Evolutionary conservation across 495 filamentous ascomycete genomes (phyloP), one percentile per base, ranked within the genome.

Genomic region (Letharia columbiana): DNA sequence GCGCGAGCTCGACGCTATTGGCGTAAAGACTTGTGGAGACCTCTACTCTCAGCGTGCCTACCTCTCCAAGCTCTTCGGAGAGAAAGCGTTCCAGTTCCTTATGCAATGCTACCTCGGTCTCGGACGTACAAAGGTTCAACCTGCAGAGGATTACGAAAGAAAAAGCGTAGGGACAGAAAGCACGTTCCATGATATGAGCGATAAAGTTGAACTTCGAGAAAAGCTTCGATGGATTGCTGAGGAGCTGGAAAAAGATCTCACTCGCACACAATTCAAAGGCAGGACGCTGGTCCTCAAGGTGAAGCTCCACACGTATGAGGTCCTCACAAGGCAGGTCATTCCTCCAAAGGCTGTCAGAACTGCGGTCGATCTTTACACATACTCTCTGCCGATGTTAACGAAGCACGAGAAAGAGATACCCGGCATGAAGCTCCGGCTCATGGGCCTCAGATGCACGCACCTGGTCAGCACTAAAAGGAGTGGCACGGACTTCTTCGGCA

Each of bases 141-240:
- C 94, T 0, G 88, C 88, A 1, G 92, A 95, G 67, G 91, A 90
- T 58, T 90, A 94, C 67, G 92, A 96, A 70, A 84, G 93, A 15
- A 96, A 97, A 73, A 95, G 90, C 68, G 88, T 99, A 7, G 92
- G 94, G 41, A 97, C 93, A 0, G 94, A 99, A 76, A 87, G 85
- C 59, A 98, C 94, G 0, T 98, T 98, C 67, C 81, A 85, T 57
- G 95, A 96, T 37, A 86, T 96, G 68, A 80, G 81, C 20, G 84
- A 86, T 58, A 84, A 84, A 31, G 77, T 76, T 10, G 85, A 87
- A 65, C 79, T 98, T 20, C 80, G 90, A 15, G 85, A 84, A 37
- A 96, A 96, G 73, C 81, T 99, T 5, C 84, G 86, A 49, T 80
- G 77, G 74, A 91, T 84, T 3, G 91, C 95, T 0, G 88, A 93